Percentiles rank a stretch among this genome's conserved stretches.
Conservation (phyloP, 208 protist species). For the Crithidia bombi region DNA sequence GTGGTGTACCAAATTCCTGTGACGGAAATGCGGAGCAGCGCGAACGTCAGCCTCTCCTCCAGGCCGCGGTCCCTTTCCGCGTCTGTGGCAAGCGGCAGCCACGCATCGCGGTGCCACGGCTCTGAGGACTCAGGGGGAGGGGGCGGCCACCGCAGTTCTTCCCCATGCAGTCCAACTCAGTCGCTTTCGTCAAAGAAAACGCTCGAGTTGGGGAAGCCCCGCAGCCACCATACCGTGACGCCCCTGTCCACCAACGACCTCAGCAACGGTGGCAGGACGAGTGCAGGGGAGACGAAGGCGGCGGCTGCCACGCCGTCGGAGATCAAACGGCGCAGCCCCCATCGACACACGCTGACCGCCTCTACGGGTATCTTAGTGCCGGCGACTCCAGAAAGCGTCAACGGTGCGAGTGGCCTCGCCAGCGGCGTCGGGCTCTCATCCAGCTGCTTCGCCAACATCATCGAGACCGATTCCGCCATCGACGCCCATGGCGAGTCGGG, state of each 20-base stretch:
- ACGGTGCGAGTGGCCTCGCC: neutral
- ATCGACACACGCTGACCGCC: neutral
- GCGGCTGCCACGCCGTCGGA: neutral
- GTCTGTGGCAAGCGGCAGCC: neutral
- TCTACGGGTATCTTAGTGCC: neutral
- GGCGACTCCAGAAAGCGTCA: neutral
- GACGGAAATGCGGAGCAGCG: neutral
- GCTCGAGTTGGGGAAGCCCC: neutral
- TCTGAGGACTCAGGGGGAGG: neutral
- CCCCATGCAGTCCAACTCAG: neutral
- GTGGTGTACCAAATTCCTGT: neutral
- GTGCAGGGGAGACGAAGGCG: neutral
- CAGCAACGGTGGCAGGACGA: neutral
- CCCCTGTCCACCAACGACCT: constrained; percentile 11
- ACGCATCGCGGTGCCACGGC: neutral
- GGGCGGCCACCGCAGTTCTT: constrained; percentile 1
- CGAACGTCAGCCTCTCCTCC: neutral
- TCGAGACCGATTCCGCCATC: neutral
- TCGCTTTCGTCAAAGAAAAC: neutral
- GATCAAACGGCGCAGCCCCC: neutral
- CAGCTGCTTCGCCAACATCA: neutral
- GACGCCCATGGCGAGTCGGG: neutral
- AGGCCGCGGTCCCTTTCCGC: neutral
- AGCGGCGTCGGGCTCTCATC: neutral
- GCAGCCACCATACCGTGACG: neutral